Base-by-base conservation (phyloP, 192 early-diverging fungal species). In the Piromyces finnis region DNA sequence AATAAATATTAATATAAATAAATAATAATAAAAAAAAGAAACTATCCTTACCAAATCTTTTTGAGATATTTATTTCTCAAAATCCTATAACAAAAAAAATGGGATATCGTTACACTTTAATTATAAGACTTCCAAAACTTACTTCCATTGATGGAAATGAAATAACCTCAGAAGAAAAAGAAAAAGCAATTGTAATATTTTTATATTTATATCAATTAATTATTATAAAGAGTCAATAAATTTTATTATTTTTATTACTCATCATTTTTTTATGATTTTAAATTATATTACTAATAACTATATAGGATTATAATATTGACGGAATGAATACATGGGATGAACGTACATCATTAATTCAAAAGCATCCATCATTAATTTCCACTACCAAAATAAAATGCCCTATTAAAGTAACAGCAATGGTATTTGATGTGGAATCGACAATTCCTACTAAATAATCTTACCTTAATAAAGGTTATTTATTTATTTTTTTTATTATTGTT, bases 71-170 rank as follows among this genome's bases (percentile, higher is more conserved):
- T 28, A 82, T 91, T 29, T 15, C 82, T 15, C 41, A 83, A 51
- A 91, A 90, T 81, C 84, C 88, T 16, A 83, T 91, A 16, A 84
- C 85, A 9, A 84, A 89, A n/a, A 91, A 89, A 81, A 84, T 87
- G 29, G 78, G 88, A 30, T 91, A 89, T 80, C 84, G 90, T 12
- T 82, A 81, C 41, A 83, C 85, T 3, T 77, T 90, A 27, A 85
- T 89, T 29, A 81, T 91, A 29, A 84, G 86, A 36, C 86, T 90
- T 80, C 90, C 90, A 13, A 86, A 86, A 32, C 84, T 91, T 39
- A 29, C 84, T 28, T 78, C 79, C 1, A 91, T 91, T 79, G 90
- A 91, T 78, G 86, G 87, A 29, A 82, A 82, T 27, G 90, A 91
- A 77, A 88, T 91, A 5, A 83, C 80, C 14, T 84, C 86, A 16